Conservation (phyloP, 352 stramenopile species). For the Aphanomyces stellatus region DNA sequence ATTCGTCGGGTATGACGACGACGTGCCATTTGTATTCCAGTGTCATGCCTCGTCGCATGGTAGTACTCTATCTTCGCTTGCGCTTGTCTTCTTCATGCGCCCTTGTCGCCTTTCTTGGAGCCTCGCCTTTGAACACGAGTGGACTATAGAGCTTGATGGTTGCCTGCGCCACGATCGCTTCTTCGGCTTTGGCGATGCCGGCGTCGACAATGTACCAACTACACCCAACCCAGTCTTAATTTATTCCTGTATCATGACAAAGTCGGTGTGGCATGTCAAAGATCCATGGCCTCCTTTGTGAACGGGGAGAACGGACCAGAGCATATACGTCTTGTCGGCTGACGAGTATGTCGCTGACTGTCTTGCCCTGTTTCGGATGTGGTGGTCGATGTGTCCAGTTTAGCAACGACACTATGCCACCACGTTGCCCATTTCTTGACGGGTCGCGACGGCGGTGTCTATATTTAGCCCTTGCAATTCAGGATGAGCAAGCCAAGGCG, state of each 20-base stretch:
- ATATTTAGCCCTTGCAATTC: too few species aligned
- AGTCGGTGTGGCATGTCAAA: too few species aligned
- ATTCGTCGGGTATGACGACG: slow-evolving; percentile 67
- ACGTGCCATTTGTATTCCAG: too few species aligned
- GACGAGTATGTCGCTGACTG: too few species aligned
- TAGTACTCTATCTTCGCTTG: slow-evolving; percentile 25
- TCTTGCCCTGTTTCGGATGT: too few species aligned
- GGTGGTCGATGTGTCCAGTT: too few species aligned
- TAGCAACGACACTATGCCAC: too few species aligned
- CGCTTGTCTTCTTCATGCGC: slow-evolving; percentile 93
- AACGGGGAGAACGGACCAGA: too few species aligned
- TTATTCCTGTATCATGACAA: slow-evolving; percentile 2
- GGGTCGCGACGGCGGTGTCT: too few species aligned
- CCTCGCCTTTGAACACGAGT: slow-evolving; percentile 18
- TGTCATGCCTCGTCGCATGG: not conserved
- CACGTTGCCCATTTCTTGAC: too few species aligned
- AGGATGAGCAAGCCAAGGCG: not conserved
- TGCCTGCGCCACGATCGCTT: slow-evolving; percentile 3
- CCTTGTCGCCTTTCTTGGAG: slow-evolving; percentile 67
- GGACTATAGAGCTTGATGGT: slow-evolving; percentile 2
- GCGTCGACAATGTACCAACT: slow-evolving; percentile 15
- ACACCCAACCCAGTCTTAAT: slow-evolving; percentile 1
- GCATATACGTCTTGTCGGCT: too few species aligned
- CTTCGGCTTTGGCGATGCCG: slow-evolving; percentile 13
- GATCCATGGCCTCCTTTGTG: too few species aligned